Base-by-base conservation (phyloP, 257 asterid genomes). In the Phtheirospermum japonicum region DNA sequence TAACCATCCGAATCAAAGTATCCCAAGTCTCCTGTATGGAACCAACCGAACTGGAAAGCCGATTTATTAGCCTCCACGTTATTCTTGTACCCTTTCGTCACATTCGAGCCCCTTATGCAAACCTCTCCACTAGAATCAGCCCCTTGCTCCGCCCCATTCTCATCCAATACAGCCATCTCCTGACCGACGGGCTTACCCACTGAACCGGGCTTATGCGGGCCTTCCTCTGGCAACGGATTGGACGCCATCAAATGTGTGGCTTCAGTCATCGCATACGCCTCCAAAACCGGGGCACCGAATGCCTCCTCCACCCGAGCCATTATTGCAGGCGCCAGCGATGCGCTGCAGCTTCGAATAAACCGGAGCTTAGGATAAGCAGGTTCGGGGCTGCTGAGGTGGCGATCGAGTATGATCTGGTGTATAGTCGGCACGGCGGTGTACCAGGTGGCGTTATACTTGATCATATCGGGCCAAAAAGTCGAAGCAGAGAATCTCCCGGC, bases 341-440 rank as follows among this genome's bases (percentile, higher is more conserved):
- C 97, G 50, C 99, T 93, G 70, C 99, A 93, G 85, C 99, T 93
- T 48, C 99, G 78, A 55, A 93, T 89, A 72, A 93, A 89, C 59
- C 96, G 83, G 40, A 93, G 96, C 66, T 87, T 87, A 5, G 96
- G 99, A 74, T 89, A 87, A 7, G 8, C 72, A 0, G 81, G 68
- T 57, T 89, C 94, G 6, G 96, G 97, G 10, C 37, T 81, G 71
- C 67, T 77, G 18, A 79, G 67, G 67, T 93, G 96, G 70, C 95
- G 89, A 2, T 93, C 96, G 28, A 89, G 78, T 61, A 93, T 74
- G 78, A 93, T 93, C 43, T 93, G 99, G 67, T 93, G 99, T 0
- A 93, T 83, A 9, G 99, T 93, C 9, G 99, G 99, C 43, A 93
- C 99, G 0, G 99, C 97, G 0, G 97, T 93, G 81, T 87, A 93